A percentile compares a stretch with the other conserved stretches of the same genome.
Conservation (phyloP, 306 rosid species). For the Dryas alaskensis region DNA sequence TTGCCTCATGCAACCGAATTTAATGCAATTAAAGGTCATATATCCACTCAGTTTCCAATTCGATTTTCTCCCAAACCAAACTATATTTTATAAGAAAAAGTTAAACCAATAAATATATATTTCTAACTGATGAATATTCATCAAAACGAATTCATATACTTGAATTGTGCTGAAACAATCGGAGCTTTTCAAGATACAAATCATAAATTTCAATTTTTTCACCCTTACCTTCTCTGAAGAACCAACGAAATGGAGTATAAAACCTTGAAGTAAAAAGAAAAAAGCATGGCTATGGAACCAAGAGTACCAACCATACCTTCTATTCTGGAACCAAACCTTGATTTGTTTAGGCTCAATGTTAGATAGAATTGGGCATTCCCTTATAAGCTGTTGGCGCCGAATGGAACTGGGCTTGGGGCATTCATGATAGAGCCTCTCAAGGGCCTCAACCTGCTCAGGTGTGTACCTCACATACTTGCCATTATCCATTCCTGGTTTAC, state of each 20-base stretch:
- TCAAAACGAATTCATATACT: neutral
- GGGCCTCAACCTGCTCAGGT: slow-evolving; percentile 99
- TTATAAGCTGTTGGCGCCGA: slow-evolving; percentile 92
- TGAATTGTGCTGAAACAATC: neutral
- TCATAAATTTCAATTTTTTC: neutral
- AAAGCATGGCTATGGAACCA: neutral
- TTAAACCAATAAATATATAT: neutral
- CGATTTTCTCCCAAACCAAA: slow-evolving; percentile 3
- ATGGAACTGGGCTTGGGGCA: slow-evolving; percentile 98
- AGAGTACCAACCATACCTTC: slow-evolving; percentile 50
- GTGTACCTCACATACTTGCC: slow-evolving; percentile 97
- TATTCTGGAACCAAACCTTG: slow-evolving; percentile 96
- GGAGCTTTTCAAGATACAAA: slow-evolving; percentile 8
- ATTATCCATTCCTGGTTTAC: slow-evolving; percentile 63
- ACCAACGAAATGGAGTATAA: neutral
- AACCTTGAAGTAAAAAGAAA: neutral
- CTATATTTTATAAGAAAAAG: neutral
- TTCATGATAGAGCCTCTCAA: slow-evolving; percentile 94
- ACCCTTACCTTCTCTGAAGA: neutral
- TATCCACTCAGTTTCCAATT: neutral
- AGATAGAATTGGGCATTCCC: slow-evolving; percentile 93
- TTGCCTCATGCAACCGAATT: neutral
- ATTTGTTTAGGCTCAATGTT: slow-evolving; percentile 93
- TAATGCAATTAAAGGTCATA: too few relatives aligned
- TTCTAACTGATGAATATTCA: neutral